Percentiles rank a stretch among this genome's conserved stretches.
Evolutionary conservation across 225 moss, liverwort and hornwort species (phyloP).

Genomic region (Lunularia cruciata): DNA sequence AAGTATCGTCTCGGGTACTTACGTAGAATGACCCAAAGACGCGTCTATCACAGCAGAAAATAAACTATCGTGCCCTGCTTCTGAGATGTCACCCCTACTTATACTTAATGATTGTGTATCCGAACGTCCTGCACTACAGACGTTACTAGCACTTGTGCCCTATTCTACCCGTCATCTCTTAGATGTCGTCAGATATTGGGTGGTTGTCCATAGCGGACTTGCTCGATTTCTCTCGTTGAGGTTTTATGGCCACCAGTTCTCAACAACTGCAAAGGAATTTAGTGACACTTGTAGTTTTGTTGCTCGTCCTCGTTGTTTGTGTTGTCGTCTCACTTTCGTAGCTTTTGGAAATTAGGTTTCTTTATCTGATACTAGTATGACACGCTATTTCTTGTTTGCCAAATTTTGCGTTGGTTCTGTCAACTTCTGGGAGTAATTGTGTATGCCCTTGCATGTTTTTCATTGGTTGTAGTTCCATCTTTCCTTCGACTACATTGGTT

Average conservation of each 20-base stretch:
- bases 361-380: too few relatives aligned
- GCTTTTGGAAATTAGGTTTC: too few relatives aligned
- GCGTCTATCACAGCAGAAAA: conserved; percentile 24
- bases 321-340: too few relatives aligned
- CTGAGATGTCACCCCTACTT: conserved; percentile 16
- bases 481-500: too few relatives aligned
- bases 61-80: conserved; percentile 19
- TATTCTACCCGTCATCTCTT: background rate
- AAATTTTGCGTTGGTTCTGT: too few relatives aligned
- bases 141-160: background rate
- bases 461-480: too few relatives aligned
- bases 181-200: background rate
- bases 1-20: conserved; percentile 26
- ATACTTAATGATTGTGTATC: background rate
- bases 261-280: conserved; percentile 1
- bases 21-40: conserved; percentile 19
- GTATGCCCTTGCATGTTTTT: too few relatives aligned
- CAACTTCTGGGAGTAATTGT: too few relatives aligned
- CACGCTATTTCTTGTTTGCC: too few relatives aligned
- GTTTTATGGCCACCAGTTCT: background rate
- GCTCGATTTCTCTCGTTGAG: background rate
- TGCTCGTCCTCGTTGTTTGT: too few relatives aligned
- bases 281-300: background rate
- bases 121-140: background rate
- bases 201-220: background rate